A percentile compares a stretch with the other conserved stretches of the same genome.
Conservation (phyloP, 2,329 filamentous ascomycete species). For the Aphanocladium album region DNA sequence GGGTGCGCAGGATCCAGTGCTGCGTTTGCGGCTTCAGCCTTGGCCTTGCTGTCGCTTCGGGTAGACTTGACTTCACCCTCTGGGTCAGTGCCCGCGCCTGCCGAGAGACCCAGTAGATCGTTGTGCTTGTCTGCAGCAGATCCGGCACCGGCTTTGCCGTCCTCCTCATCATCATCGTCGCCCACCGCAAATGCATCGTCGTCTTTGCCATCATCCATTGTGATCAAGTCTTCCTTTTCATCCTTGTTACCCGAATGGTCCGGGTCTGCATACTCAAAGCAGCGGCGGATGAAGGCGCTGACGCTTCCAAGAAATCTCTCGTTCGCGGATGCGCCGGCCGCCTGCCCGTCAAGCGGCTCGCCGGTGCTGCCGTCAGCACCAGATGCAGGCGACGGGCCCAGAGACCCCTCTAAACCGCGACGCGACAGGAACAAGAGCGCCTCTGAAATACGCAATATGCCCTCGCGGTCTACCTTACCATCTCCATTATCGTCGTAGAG, state of each 20-base stretch:
- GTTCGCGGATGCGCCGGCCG: slow-evolving; percentile 60
- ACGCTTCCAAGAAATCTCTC: slow-evolving; percentile 90
- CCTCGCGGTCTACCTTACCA: slow-evolving; percentile 89
- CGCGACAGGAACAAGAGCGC: slow-evolving; percentile 88
- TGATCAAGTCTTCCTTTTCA: slow-evolving; percentile 23
- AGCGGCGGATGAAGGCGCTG: slow-evolving; percentile 90
- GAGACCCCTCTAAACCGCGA: slow-evolving; percentile 72
- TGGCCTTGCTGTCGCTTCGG: slow-evolving; percentile 42
- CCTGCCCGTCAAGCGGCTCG: slow-evolving; percentile 31
- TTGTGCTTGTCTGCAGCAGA: slow-evolving; percentile 20
- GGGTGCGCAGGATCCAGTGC: slow-evolving; percentile 91
- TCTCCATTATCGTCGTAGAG: slow-evolving; percentile 91
- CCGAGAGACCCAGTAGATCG: not conserved
- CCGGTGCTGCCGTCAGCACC: slow-evolving; percentile 48
- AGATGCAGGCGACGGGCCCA: slow-evolving; percentile 40
- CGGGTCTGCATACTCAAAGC: slow-evolving; percentile 97
- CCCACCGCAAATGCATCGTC: slow-evolving; percentile 65
- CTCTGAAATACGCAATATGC: slow-evolving; percentile 91
- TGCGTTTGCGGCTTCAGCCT: slow-evolving; percentile 75
- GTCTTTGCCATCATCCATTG: slow-evolving; percentile 23
- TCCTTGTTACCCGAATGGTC: slow-evolving; percentile 64
- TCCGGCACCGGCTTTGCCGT: slow-evolving; percentile 38
- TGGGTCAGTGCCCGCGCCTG: slow-evolving; percentile 35
- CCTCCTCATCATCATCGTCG: slow-evolving; percentile 49
- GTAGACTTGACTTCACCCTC: slow-evolving; percentile 23